Evolutionary conservation across 768 basidiomycete genomes (phyloP).

Genomic region (Phallus indusiatus): DNA sequence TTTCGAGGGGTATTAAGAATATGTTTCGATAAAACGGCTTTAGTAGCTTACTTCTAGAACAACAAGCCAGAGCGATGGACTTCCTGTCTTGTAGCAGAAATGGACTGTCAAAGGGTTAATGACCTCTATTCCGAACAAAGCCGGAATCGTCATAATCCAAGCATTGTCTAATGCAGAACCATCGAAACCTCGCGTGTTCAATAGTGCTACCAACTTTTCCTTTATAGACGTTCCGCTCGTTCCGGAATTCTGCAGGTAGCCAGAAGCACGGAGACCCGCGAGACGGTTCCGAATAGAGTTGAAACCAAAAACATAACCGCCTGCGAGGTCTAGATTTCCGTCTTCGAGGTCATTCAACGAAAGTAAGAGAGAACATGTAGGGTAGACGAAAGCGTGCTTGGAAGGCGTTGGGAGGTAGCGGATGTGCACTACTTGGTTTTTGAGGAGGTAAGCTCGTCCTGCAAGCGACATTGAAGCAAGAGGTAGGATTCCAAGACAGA

Average conservation of each 20-base stretch:
- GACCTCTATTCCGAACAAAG: conserved; percentile 53
- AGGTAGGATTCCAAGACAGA: too few species aligned
- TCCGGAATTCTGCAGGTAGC: conserved; percentile 31
- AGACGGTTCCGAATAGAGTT: conserved; percentile 34
- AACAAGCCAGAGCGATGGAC: conserved; percentile 26
- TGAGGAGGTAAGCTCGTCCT: conserved; percentile 35
- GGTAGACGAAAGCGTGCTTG: conserved; percentile 50
- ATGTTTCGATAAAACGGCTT: background rate
- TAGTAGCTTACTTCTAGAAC: conserved; percentile 45
- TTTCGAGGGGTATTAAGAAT: conserved; percentile 14
- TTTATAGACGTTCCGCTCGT: conserved; percentile 22
- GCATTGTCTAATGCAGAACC: conserved; percentile 32
- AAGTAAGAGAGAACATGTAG: conserved; percentile 45
- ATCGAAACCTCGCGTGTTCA: conserved; percentile 23
- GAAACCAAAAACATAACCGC: conserved; percentile 48
- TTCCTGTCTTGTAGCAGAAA: conserved; percentile 41
- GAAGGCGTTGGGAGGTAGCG: conserved; percentile 39
- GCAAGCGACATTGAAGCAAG: background rate
- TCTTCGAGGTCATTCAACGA: conserved; percentile 46
- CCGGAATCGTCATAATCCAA: conserved; percentile 73
- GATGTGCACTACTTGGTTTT: conserved; percentile 44
- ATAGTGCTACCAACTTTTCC: conserved; percentile 30
- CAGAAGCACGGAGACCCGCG: conserved; percentile 34
- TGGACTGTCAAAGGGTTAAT: conserved; percentile 67
- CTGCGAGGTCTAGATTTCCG: conserved; percentile 33